These are phyloP conservation scores for Exserohilum rostratum DNA, from an alignment of 2,329 filamentous ascomycete genomes.

Conservation along the genomic window DNA sequence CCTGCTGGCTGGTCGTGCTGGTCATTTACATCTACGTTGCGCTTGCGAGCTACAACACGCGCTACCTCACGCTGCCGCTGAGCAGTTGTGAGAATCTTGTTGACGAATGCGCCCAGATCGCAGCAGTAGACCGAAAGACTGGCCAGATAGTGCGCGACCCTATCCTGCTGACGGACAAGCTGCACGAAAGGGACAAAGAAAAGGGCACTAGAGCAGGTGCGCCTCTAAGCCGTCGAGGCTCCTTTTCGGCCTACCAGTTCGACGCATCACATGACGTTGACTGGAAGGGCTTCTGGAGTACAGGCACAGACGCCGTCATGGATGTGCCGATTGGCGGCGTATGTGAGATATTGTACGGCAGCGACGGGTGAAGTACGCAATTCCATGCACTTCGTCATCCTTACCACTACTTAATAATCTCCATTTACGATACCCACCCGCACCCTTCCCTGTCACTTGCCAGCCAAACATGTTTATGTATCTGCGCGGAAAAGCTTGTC, in stretches of 20 bases:
- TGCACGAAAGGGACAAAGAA: slow-evolving; percentile 41
- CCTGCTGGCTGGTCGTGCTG: slow-evolving; percentile 85
- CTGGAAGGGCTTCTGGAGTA: slow-evolving; percentile 86
- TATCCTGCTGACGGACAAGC: slow-evolving; percentile 26
- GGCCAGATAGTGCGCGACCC: slow-evolving; percentile 60
- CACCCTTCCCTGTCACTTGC: background rate
- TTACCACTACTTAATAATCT: slow-evolving; percentile 19
- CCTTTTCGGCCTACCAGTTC: slow-evolving; percentile 44
- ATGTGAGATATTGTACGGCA: slow-evolving; percentile 90
- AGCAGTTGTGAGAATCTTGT: slow-evolving; percentile 85
- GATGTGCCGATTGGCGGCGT: slow-evolving; percentile 94
- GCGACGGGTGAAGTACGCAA: slow-evolving; percentile 45
- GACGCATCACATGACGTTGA: slow-evolving; percentile 57
- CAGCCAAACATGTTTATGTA: background rate
- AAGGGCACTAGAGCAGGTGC: slow-evolving; percentile 50
- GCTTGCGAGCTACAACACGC: slow-evolving; percentile 86
- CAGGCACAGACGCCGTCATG: slow-evolving; percentile 95
- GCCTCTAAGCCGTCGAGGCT: slow-evolving; percentile 41
- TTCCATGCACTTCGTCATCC: slow-evolving; percentile 21
- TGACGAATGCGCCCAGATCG: slow-evolving; percentile 86
- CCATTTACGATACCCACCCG: background rate
- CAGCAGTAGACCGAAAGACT: slow-evolving; percentile 72
- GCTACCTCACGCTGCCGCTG: slow-evolving; percentile 82
- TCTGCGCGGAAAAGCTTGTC: slow-evolving; percentile 23
- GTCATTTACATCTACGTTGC: slow-evolving; percentile 94